Conservation (phyloP, 768 basidiomycete genomes). For the Collybiopsis confluens region DNA sequence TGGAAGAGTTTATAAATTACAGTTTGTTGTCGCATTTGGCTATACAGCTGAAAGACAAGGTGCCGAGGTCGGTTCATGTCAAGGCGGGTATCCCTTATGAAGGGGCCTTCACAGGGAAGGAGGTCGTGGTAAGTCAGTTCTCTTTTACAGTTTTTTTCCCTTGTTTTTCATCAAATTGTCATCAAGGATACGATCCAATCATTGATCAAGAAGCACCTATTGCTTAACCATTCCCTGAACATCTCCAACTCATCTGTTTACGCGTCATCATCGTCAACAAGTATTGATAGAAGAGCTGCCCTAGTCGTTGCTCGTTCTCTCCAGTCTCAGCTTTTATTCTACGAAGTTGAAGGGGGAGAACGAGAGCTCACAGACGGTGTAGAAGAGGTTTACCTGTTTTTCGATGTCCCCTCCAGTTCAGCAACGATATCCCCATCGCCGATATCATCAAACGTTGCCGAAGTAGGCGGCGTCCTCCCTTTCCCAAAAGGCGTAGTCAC, state of each 20-base stretch:
- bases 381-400: conserved; percentile 91
- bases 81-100: conserved; percentile 93
- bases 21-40: conserved; percentile 86
- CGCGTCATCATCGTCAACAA: not conserved
- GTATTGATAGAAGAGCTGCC: conserved; percentile 69
- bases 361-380: conserved; percentile 82
- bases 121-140: conserved; percentile 72
- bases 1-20: conserved; percentile 69
- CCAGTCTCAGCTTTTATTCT: conserved; percentile 91
- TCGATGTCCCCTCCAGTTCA: conserved; percentile 62
- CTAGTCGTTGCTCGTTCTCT: conserved; percentile 86
- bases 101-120: conserved; percentile 88
- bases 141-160: not conserved
- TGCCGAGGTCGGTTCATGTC: conserved; percentile 80
- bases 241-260: conserved; percentile 20
- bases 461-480: conserved; percentile 35
- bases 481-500: conserved; percentile 89
- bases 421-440: conserved; percentile 25
- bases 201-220: conserved; percentile 83
- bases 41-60: conserved; percentile 84
- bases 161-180: not conserved
- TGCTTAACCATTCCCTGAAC: conserved; percentile 72
- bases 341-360: conserved; percentile 94
- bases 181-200: conserved; percentile 81
- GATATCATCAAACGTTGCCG: conserved; percentile 31